These are phyloP conservation scores for Aspergillus eucalypticola DNA, from an alignment of 2,329 filamentous ascomycete species.

Conservation along the genomic window DNA sequence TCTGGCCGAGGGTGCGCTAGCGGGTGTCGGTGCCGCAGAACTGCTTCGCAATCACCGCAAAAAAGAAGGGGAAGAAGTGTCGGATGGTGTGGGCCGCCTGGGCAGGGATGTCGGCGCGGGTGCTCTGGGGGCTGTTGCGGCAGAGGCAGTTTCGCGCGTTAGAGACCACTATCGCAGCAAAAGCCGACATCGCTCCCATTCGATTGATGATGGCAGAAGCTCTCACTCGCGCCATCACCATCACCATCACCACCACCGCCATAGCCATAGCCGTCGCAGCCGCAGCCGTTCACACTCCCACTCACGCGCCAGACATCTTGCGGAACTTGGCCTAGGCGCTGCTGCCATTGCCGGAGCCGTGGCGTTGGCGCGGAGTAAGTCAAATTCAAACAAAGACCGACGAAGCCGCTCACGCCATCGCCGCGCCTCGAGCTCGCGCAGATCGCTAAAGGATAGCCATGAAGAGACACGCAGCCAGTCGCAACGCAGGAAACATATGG, in stretches of 20 bases:
- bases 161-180: slow-evolving; percentile 52
- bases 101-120: slow-evolving; percentile 59
- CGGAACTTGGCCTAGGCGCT: slow-evolving; percentile 54
- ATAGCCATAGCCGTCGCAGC: slow-evolving; percentile 36
- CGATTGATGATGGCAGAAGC: slow-evolving; percentile 42
- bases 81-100: slow-evolving; percentile 51
- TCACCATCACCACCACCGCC: slow-evolving; percentile 31
- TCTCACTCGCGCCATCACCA: slow-evolving; percentile 36
- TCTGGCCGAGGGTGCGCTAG: slow-evolving; percentile 63
- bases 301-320: slow-evolving; percentile 54
- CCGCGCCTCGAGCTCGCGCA: slow-evolving; percentile 34
- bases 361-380: slow-evolving; percentile 58
- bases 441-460: slow-evolving; percentile 21
- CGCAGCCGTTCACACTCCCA: slow-evolving; percentile 49
- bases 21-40: slow-evolving; percentile 62
- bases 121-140: slow-evolving; percentile 62
- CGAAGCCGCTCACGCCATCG: slow-evolving; percentile 50
- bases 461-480: slow-evolving; percentile 39
- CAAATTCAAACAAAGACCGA: slow-evolving; percentile 51
- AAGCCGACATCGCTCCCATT: slow-evolving; percentile 46
- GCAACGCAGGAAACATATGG: slow-evolving; percentile 60
- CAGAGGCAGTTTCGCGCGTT: slow-evolving; percentile 57
- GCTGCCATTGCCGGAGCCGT: slow-evolving; percentile 63
- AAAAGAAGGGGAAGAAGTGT: slow-evolving; percentile 56
- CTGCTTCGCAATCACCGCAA: slow-evolving; percentile 60